Evolutionary conservation across 495 filamentous ascomycete species (phyloP).

Genomic region (Halenospora varia): DNA sequence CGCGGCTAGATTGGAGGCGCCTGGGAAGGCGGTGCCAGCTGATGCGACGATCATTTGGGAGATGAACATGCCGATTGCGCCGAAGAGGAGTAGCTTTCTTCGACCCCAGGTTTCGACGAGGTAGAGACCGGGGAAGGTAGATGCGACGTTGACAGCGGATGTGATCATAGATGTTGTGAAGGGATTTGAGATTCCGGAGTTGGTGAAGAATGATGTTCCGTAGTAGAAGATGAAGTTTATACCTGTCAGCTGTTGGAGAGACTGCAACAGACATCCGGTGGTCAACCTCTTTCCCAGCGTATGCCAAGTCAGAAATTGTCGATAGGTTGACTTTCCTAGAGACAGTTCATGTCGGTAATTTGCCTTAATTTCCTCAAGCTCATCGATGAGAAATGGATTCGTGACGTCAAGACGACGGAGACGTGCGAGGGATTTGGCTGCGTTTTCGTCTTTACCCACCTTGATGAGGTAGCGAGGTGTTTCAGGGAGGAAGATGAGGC

Average conservation of each 20-base stretch:
- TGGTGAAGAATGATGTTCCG: constrained; percentile 66
- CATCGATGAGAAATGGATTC: constrained; percentile 55
- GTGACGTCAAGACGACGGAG: constrained; percentile 63
- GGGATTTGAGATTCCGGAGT: constrained; percentile 56
- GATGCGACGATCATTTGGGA: constrained; percentile 63
- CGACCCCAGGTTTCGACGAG: constrained; percentile 68
- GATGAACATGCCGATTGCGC: constrained; percentile 64
- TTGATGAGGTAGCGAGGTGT: constrained; percentile 79
- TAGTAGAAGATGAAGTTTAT: constrained; percentile 64
- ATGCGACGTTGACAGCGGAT: constrained; percentile 62
- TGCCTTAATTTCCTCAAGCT: constrained; percentile 71
- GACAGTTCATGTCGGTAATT: constrained; percentile 66
- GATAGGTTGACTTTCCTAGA: constrained; percentile 54
- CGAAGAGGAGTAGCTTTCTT: constrained; percentile 61
- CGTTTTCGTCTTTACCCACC: constrained; percentile 58
- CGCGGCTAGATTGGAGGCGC: constrained; percentile 21
- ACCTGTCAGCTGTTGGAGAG: constrained; percentile 63
- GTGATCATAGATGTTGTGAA: constrained; percentile 64
- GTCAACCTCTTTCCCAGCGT: constrained; percentile 61
- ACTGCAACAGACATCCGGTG: constrained; percentile 73
- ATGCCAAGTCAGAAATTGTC: constrained; percentile 54
- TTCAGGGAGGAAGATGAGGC: constrained; percentile 73
- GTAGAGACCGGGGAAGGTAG: constrained; percentile 63
- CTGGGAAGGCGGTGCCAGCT: constrained; percentile 48
- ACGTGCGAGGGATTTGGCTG: constrained; percentile 55